Evolutionary conservation across 2,329 filamentous ascomycete genomes (phyloP), one percentile per base, ranked within the genome.

Genomic region (Grosmannia huntii): DNA sequence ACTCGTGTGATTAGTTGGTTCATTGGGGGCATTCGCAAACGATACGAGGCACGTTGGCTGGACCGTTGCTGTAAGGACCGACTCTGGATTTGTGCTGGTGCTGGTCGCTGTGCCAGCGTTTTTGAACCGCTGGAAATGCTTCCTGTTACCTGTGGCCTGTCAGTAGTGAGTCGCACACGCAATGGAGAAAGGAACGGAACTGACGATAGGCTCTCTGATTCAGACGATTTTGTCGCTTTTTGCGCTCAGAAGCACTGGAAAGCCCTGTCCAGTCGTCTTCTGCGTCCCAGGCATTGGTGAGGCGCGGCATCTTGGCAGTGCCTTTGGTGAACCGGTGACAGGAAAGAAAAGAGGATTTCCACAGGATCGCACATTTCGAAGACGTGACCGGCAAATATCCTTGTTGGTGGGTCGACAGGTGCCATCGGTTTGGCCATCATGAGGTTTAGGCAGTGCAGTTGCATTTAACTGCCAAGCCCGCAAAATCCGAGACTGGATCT

Each of bases 141-240:
- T 28, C 4, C 41, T 27, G 12, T 38, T 25, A 4, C 41, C 31
- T 44, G 41, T 49, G 11, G 6, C 25, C 5, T 12, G 49, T 51
- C 27, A 46, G 21, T 2, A 41, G 27, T 4, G 19, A 5, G 19
- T n/a, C 4, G 12, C 16, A 44, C 7, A 19, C 4, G 41, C 41
- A 10, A 7, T 9, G 41, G 6, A n/a, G 11, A 31, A 9, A n/a
- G n/a, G n/a, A 7, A 53, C 19, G 33, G 14, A 12, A 60, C 60
- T 48, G 5, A 61, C 60, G 57, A 46, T 56, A 56, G 0, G 60
- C 57, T 14, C 60, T 23, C 31, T 61, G 60, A 36, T 59, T 53
- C 28, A 59, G 46, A 16, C 60, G 41, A 31, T 61, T 61, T 57
- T 61, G 60, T 16, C 54, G 49, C 54, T 44, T 57, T 31, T 53